Percentiles rank a stretch among this genome's conserved stretches.
phyloP scores from a whole-genome alignment of 139 green algal species.

The Closterium sp. region DNA sequence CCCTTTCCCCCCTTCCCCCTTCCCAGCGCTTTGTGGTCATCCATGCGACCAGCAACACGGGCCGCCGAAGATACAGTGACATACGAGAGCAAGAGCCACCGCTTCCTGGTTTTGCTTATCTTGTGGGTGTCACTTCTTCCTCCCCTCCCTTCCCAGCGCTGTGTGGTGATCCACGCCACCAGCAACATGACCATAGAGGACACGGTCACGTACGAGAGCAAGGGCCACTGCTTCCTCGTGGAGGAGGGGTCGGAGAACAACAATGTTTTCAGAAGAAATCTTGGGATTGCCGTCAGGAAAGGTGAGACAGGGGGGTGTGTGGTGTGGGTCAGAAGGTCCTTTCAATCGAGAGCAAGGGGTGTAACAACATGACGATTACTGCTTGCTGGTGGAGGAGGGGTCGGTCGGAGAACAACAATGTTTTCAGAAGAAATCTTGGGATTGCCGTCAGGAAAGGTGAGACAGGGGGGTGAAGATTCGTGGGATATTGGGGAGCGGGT shows the following conservation, averaged over 20 bases:
- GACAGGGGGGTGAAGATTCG: no score
- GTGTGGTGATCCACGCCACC: slow-evolving; percentile 46
- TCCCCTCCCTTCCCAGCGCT: no score
- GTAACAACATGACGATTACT: no score
- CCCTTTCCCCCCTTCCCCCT: neutral
- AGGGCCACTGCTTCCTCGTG: slow-evolving; percentile 68
- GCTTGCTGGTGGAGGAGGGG: slow-evolving; percentile 51
- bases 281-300: slow-evolving; percentile 61
- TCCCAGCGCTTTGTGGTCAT: slow-evolving; percentile 37
- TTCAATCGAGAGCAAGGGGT: no score
- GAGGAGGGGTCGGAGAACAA: slow-evolving; percentile 60
- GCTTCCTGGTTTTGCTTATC: slow-evolving; percentile 66
- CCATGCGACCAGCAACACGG: slow-evolving; percentile 40
- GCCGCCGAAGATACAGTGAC: slow-evolving; percentile 58
- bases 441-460: neutral
- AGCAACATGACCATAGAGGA: slow-evolving; percentile 44
- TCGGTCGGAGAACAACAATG: neutral
- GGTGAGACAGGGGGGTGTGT: neutral
- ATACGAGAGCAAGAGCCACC: slow-evolving; percentile 69
- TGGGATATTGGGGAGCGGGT: no score
- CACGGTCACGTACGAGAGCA: slow-evolving; percentile 68
- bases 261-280: slow-evolving; percentile 57
- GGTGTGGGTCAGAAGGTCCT: no score
- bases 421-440: neutral
- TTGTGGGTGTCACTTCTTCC: no score